phyloP scores from a whole-genome alignment of 768 basidiomycete species.

The Tylopilus rubrobrunneus region DNA sequence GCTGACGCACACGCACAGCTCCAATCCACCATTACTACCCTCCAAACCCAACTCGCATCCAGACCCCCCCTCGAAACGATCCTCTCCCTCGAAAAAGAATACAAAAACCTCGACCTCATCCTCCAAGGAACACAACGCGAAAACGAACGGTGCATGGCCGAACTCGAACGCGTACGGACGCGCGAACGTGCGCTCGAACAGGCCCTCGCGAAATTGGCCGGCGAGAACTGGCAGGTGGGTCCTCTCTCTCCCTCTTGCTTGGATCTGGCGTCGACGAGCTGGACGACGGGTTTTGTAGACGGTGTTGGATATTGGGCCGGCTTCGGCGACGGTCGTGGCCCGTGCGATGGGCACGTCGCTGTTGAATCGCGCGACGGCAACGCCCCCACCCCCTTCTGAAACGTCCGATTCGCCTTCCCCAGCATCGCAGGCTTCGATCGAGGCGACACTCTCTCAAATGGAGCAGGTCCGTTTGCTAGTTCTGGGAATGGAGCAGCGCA shows the following conservation, averaged over 20 bases:
- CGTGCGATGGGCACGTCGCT: conserved; percentile 29
- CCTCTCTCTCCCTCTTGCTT: no score
- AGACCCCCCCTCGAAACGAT: conserved; percentile 67
- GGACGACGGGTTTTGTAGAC: conserved; percentile 5
- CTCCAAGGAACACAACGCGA: conserved; percentile 80
- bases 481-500: conserved; percentile 72
- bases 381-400: conserved; percentile 18
- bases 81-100: conserved; percentile 66
- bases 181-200: conserved; percentile 76
- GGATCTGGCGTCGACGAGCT: no score
- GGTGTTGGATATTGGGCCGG: conserved; percentile 35
- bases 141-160: conserved; percentile 81
- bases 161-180: conserved; percentile 66
- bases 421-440: conserved; percentile 27
- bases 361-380: conserved; percentile 19
- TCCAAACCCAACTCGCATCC: conserved; percentile 62
- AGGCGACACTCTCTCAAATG: conserved; percentile 53
- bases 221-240: conserved; percentile 79
- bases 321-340: conserved; percentile 27
- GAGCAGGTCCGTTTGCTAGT: conserved; percentile 67
- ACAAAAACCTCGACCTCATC: conserved; percentile 70
- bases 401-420: conserved; percentile 7
- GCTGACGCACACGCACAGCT: conserved; percentile 38
- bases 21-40: conserved; percentile 53
- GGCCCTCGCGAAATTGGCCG: conserved; percentile 64